Evolutionary conservation across 2,329 filamentous ascomycete species (phyloP), one percentile per base, ranked within the genome.

Genomic region (Aphanocladium album): DNA sequence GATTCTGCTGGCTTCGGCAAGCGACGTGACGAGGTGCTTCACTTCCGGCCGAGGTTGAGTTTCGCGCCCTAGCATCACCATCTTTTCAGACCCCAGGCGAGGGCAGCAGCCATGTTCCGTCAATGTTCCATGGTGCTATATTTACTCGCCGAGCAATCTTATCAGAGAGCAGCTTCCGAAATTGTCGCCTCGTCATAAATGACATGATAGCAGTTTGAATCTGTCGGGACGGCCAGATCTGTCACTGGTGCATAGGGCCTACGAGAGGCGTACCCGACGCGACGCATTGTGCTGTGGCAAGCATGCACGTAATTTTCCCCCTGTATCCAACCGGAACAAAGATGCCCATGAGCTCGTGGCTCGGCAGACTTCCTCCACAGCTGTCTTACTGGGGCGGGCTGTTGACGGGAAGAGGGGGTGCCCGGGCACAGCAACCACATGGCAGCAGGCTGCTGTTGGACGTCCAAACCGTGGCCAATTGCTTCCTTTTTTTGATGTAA

Each of bases 291-390:
- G n/a, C 43, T 19, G 43, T 47, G 53, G 53, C 53, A 57, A 19
- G 19, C 33, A 57, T 47, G 43, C 21, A 51, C 55, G 50, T 58
- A 41, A 41, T 58, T 43, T 58, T 23, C 33, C 35, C 55, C 33
- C 55, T 21, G 33, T 51, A 23, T 50, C 35, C 45, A 51, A 30
- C 46, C 55, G 55, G 45, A 50, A 58, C 50, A 54, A 60, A 55
- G 41, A 53, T 37, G 17, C 21, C 39, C 41, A 55, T 54, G 51
- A 60, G 37, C 21, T 19, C 12, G 41, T 54, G 33, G 50, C 30
- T 23, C 33, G 25, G 57, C 19, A 60, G 50, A 25, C 39, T 23
- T 30, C 47, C 50, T 49, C 57, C 50, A 60, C 57, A 57, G 43
- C 39, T 23, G 39, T 45, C 52, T 45, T 30, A 33, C 52, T 30